Evolutionary conservation across 169 alveolate species (phyloP).

Genomic region (Sarcocystis neurona): DNA sequence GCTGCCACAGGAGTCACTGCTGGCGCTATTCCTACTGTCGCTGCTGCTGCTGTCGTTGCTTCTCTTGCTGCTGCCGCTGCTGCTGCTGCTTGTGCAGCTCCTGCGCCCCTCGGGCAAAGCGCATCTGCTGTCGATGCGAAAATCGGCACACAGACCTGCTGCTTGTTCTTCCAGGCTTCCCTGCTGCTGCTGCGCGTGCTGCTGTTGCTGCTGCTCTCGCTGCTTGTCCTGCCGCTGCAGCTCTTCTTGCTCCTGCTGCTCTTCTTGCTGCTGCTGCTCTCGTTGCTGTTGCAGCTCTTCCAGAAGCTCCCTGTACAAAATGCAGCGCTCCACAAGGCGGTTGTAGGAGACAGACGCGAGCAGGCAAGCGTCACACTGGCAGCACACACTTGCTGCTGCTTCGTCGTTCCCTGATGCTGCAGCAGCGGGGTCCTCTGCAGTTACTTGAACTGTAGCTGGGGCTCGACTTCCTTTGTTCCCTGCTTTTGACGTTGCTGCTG

Average conservation of each 20-base stretch:
- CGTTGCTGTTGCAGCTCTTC: neutral
- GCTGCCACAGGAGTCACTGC: too few relatives aligned
- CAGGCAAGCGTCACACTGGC: slow-evolving; percentile 35
- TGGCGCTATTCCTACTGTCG: neutral
- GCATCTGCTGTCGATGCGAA: neutral
- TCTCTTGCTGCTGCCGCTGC: slow-evolving; percentile 19
- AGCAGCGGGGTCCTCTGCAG: too few relatives aligned
- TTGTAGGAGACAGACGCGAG: slow-evolving; percentile 30
- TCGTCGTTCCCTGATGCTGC: too few relatives aligned
- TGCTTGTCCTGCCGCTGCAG: neutral
- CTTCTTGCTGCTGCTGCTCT: slow-evolving; percentile 25
- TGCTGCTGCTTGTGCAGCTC: slow-evolving; percentile 24
- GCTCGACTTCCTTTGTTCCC: too few relatives aligned
- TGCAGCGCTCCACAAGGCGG: slow-evolving; percentile 22
- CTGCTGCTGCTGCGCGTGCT: slow-evolving; percentile 12
- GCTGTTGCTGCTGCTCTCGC: neutral
- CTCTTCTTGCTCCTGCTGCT: slow-evolving; percentile 14
- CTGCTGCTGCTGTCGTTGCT: neutral
- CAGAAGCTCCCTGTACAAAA: slow-evolving; percentile 11
- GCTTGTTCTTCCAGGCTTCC: neutral
- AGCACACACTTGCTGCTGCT: neutral
- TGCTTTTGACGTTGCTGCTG: neutral
- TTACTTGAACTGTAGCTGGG: too few relatives aligned
- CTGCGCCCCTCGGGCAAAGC: neutral
- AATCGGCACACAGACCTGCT: neutral